A percentile compares a stretch with the other conserved stretches of the same genome.
phyloP scores from a whole-genome alignment of 2,329 filamentous ascomycete genomes.

The Aspergillus viridinutans region DNA sequence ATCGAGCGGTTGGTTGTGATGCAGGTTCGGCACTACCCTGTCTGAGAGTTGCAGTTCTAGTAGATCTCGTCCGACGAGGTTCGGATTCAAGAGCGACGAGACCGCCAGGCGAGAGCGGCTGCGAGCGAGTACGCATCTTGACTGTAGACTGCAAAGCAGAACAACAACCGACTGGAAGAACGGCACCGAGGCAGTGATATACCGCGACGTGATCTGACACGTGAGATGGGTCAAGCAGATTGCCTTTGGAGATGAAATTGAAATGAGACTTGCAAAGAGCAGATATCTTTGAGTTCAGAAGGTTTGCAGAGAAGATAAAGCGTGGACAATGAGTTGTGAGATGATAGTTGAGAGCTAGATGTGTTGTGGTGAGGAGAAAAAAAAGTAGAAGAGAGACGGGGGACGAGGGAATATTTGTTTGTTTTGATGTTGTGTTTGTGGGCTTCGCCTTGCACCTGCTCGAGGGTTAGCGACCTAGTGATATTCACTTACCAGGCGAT shows the following conservation, averaged over 20 bases:
- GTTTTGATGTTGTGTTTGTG: slow-evolving; percentile 3
- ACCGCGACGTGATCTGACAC: not conserved
- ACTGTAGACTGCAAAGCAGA: slow-evolving; percentile 2
- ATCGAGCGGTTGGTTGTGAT: not conserved
- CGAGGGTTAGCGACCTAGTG: not conserved
- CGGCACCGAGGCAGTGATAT: not conserved
- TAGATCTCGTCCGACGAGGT: slow-evolving; percentile 18
- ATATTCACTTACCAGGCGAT: slow-evolving; percentile 11
- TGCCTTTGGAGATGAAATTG: not conserved
- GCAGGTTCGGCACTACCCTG: slow-evolving; percentile 8
- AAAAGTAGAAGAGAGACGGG: slow-evolving; percentile 2
- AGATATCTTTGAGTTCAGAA: not conserved
- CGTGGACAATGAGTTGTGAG: not conserved
- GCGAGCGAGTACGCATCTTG: slow-evolving; percentile 38
- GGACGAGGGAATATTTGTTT: slow-evolving; percentile 1
- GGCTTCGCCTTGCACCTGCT: slow-evolving; percentile 4
- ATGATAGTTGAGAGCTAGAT: not conserved
- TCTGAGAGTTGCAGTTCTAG: slow-evolving; percentile 12
- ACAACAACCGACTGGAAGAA: not conserved
- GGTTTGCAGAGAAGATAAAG: not conserved
- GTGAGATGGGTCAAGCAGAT: not conserved
- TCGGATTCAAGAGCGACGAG: slow-evolving; percentile 28
- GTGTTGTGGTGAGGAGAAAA: slow-evolving; percentile 5
- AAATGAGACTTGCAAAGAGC: not conserved
- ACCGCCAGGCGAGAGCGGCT: slow-evolving; percentile 32